Percentiles rank a stretch among this genome's conserved stretches.
Evolutionary conservation across 192 early-diverging fungal genomes (phyloP).

Genomic region (Tieghemiomyces parasiticus): DNA sequence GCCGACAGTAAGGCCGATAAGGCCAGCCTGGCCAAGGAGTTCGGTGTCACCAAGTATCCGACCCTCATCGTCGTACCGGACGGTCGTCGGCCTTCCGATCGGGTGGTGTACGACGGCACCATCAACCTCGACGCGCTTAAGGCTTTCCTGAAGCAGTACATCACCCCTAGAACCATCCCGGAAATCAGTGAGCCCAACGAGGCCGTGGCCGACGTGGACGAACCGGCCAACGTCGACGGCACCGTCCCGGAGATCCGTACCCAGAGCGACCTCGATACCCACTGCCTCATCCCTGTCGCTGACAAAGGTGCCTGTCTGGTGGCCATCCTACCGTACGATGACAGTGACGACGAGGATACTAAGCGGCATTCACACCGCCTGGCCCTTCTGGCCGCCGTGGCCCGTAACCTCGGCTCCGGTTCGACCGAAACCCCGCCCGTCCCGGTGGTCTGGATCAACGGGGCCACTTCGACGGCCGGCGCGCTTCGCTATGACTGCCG

Average conservation of each 20-base stretch:
- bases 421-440: slow-evolving; percentile 15
- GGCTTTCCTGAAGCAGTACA: slow-evolving; percentile 48
- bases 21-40: slow-evolving; percentile 28
- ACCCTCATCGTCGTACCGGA: slow-evolving; percentile 48
- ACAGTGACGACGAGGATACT: background rate
- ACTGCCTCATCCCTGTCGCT: slow-evolving; percentile 24
- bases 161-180: slow-evolving; percentile 19
- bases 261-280: slow-evolving; percentile 30
- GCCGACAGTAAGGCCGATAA: no score
- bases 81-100: slow-evolving; percentile 17
- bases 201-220: slow-evolving; percentile 10
- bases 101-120: slow-evolving; percentile 41
- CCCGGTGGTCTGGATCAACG: slow-evolving; percentile 47
- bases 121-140: slow-evolving; percentile 43
- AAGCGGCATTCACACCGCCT: slow-evolving; percentile 23
- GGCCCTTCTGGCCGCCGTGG: slow-evolving; percentile 22
- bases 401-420: slow-evolving; percentile 14
- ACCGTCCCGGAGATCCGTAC: slow-evolving; percentile 27
- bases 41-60: slow-evolving; percentile 47
- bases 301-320: slow-evolving; percentile 34
- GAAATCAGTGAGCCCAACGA: slow-evolving; percentile 11
- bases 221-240: slow-evolving; percentile 11
- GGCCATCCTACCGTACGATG: slow-evolving; percentile 20
- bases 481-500: slow-evolving; percentile 33
- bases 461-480: slow-evolving; percentile 24